Evolutionary conservation across 345 rosid species (phyloP), one percentile per base, ranked within the genome.

Genomic region (Hibiscus trionum): DNA sequence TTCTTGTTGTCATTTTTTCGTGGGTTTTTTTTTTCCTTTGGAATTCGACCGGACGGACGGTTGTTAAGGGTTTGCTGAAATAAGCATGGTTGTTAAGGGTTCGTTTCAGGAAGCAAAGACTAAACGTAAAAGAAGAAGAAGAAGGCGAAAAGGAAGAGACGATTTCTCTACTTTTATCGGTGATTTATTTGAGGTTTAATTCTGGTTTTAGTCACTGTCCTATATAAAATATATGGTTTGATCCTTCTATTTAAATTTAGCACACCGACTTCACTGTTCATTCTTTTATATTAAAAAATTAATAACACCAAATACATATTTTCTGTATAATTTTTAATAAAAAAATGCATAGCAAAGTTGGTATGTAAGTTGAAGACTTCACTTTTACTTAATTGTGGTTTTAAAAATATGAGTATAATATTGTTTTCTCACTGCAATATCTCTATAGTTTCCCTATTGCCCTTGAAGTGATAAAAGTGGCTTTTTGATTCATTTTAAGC

Each of bases 1-100:
- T 52, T 4, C 86, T 58, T n/a, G 82, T 67, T n/a, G 87, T 69
- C 88, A 80, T 82, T 57, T 65, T 66, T 26, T 64, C 19, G 6
- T 8, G 14, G 16, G 17, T 46, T 29, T 49, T 17, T 58, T 24
- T 12, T 5, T 15, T 4, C 6, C 16, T 50, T 50, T 50, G 55
- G 16, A 61, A 14, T 12, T 39, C 11, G 12, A 52, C 24, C 5
- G 69, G 16, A 50, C 8, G 69, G 24, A 50, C 35, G 29, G 35
- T 2, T 61, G 55, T 44, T 61, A 78, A 21, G 12, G 61, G 16
- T 67, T 42, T 11, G 31, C 15, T 24, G 21, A 6, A 27, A 11
- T 75, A 16, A 61, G 29, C 76, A 72, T 79, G 59, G 59, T 37
- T 71, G 52, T 7, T 47, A 31, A 14, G n/a, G 59, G 44, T 17